Evolutionary conservation across 805 yeast genomes (phyloP).

Genomic region (Candida coquimbonensis): DNA sequence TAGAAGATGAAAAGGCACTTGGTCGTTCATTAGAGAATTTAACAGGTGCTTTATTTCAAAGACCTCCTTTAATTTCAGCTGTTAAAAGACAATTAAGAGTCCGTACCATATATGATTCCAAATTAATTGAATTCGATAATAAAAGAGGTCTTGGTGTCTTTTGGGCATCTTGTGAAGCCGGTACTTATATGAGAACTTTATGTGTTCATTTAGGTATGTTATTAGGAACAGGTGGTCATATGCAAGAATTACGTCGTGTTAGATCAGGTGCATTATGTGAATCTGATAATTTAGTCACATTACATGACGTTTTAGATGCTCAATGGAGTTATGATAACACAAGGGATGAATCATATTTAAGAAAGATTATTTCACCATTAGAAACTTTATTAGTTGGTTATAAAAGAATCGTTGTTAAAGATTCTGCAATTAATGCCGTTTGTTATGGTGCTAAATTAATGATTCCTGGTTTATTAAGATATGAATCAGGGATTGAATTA

Average conservation of each 20-base stretch:
- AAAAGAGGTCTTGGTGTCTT: conserved; percentile 95
- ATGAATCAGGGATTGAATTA: conserved; percentile 95
- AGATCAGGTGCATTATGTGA: conserved; percentile 95
- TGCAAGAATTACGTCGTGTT: conserved; percentile 99
- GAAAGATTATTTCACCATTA: conserved; percentile 90
- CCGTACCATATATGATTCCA: conserved; percentile 94
- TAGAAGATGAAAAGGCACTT: conserved; percentile 84
- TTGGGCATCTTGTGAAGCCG: conserved; percentile 99
- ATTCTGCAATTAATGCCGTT: conserved; percentile 95
- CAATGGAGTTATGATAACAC: conserved; percentile 97
- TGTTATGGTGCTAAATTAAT: conserved; percentile 98
- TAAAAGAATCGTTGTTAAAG: conserved; percentile 91
- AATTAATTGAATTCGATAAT: conserved; percentile 91
- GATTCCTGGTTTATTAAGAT: conserved; percentile 97
- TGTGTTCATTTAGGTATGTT: conserved; percentile 99
- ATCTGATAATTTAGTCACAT: conserved; percentile 84
- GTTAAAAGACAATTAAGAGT: conserved; percentile 98
- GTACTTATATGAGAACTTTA: conserved; percentile 98
- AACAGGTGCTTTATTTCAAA: conserved; percentile 98
- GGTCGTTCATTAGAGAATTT: conserved; percentile 84
- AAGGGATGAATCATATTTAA: conserved; percentile 90
- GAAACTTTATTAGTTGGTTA: conserved; percentile 91
- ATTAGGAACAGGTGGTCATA: conserved; percentile 98
- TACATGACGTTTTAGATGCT: conserved; percentile 97
- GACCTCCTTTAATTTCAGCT: conserved; percentile 98